A percentile compares a stretch with the other conserved stretches of the same genome.
Evolutionary conservation across 1,139 yeast species (phyloP).

Genomic region (Lodderomyces parapsilosis): DNA sequence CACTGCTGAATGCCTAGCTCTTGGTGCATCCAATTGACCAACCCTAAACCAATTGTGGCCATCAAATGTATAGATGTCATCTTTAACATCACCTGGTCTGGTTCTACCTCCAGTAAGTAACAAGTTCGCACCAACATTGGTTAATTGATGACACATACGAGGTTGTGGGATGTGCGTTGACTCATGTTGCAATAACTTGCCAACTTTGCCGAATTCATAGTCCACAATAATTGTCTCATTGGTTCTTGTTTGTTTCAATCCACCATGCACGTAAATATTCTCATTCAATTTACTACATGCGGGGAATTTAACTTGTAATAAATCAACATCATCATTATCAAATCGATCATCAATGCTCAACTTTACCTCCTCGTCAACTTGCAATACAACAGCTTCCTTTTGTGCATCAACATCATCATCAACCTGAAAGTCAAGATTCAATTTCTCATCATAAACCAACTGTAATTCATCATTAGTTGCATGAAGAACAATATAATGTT

Average conservation of each 20-base stretch:
- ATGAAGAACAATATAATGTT: constrained; percentile 70
- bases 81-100: constrained; percentile 51
- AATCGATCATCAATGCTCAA: constrained; percentile 15
- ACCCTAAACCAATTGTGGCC: constrained; percentile 32
- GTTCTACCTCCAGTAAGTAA: constrained; percentile 70
- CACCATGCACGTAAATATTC: constrained; percentile 50
- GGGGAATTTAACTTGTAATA: constrained; percentile 45
- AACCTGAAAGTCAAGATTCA: not conserved
- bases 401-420: constrained; percentile 7
- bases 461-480: constrained; percentile 46
- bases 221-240: constrained; percentile 18
- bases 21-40: constrained; percentile 39
- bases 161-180: constrained; percentile 26
- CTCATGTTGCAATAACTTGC: not conserved
- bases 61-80: constrained; percentile 27
- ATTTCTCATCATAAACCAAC: constrained; percentile 11
- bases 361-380: constrained; percentile 11
- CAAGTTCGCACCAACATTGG: constrained; percentile 26
- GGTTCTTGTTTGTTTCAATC: constrained; percentile 48
- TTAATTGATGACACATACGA: constrained; percentile 63
- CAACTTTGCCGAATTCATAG: constrained; percentile 10
- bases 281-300: constrained; percentile 32
- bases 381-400: not conserved
- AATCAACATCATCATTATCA: constrained; percentile 4
- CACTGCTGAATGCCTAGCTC: constrained; percentile 57